phyloP scores from a whole-genome alignment of 2,329 filamentous ascomycete species.

The Verticillium alfalfae region DNA sequence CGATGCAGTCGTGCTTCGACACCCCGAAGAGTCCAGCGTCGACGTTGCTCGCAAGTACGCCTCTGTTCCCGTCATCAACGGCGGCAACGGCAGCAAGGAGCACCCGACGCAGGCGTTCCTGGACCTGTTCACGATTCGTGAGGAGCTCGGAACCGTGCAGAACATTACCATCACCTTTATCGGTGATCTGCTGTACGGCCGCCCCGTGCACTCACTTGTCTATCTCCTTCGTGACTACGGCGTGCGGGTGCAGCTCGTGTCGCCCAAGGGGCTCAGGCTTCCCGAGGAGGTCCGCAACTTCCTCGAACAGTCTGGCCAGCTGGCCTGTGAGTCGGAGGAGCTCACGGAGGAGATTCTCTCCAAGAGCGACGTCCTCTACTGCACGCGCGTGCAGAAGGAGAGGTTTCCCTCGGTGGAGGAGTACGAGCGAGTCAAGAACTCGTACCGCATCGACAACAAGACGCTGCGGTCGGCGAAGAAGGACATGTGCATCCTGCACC shows the following conservation, averaged over 20 bases:
- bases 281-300: slow-evolving; percentile 69
- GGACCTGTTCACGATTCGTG: slow-evolving; percentile 96
- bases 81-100: slow-evolving; percentile 91
- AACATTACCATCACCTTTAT: slow-evolving; percentile 94
- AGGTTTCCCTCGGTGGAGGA: slow-evolving; percentile 75
- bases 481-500: slow-evolving; percentile 93
- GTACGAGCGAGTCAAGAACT: slow-evolving; percentile 84
- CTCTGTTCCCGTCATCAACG: slow-evolving; percentile 90
- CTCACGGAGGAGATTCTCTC: slow-evolving; percentile 85
- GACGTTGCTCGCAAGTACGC: slow-evolving; percentile 82
- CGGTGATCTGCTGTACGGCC: slow-evolving; percentile 87
- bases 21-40: slow-evolving; percentile 77
- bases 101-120: slow-evolving; percentile 97
- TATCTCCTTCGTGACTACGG: slow-evolving; percentile 95
- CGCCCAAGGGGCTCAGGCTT: slow-evolving; percentile 72
- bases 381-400: slow-evolving; percentile 94
- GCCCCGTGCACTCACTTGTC: slow-evolving; percentile 90
- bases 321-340: slow-evolving; percentile 68
- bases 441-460: slow-evolving; percentile 84
- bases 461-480: slow-evolving; percentile 87
- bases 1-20: slow-evolving; percentile 92
- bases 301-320: slow-evolving; percentile 68
- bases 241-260: slow-evolving; percentile 86
- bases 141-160: slow-evolving; percentile 92
- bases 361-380: slow-evolving; percentile 88